Conservation (phyloP, 179 eudicot species). For the Spergularia azorica region DNA sequence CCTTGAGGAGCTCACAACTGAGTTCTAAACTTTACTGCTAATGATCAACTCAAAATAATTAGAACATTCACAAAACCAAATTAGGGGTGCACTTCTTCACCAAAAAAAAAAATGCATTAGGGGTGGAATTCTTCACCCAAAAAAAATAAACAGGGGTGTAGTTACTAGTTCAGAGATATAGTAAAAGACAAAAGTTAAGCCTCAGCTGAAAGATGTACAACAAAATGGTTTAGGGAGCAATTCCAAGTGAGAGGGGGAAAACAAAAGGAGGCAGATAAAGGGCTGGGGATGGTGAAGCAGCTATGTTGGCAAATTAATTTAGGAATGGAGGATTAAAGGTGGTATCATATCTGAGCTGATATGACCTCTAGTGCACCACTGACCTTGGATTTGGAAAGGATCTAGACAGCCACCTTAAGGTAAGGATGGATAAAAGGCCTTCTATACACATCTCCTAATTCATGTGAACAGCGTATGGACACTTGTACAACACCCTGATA, state of each 20-base stretch:
- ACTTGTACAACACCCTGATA: not conserved
- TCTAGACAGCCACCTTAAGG: too few relatives aligned
- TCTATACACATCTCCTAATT: too few relatives aligned
- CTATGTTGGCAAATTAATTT: not conserved
- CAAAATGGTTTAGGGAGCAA: not conserved
- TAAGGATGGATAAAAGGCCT: too few relatives aligned
- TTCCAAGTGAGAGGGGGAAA: not conserved
- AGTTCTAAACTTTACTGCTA: not conserved
- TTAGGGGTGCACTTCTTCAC: too few relatives aligned
- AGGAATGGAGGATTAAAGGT: not conserved
- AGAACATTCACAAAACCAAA: not conserved
- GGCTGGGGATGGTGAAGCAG: not conserved
- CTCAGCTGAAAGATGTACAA: not conserved
- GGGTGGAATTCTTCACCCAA: too few relatives aligned
- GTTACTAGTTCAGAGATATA: not conserved
- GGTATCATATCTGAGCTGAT: too few relatives aligned
- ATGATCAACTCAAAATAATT: constrained; percentile 5
- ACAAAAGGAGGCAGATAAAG: not conserved
- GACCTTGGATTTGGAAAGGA: too few relatives aligned
- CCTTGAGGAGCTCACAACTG: not conserved
- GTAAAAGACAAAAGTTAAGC: too few relatives aligned
- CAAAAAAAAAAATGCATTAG: too few relatives aligned
- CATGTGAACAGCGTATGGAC: not conserved
- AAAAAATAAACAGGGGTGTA: too few relatives aligned
- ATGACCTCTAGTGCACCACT: too few relatives aligned